These are phyloP conservation scores for Aspergillus carlsbadensis DNA, from an alignment of 495 filamentous ascomycete genomes.

Conservation along the genomic window DNA sequence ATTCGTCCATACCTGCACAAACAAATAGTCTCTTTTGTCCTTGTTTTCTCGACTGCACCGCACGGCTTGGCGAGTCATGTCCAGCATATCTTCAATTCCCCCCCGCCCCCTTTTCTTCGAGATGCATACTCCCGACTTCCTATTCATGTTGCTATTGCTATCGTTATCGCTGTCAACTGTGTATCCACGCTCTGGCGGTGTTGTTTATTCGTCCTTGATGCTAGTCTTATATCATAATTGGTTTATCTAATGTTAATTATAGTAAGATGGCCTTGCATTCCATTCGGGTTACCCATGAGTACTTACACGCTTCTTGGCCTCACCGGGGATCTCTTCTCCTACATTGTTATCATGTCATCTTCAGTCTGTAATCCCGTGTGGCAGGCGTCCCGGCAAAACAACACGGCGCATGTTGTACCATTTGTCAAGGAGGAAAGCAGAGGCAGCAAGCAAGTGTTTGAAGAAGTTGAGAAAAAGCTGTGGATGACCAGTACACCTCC, in stretches of 20 bases:
- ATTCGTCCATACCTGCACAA: not conserved
- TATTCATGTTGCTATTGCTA: not conserved
- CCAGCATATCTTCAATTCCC: not conserved
- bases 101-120: not conserved
- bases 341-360: not conserved
- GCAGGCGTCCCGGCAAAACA: not conserved
- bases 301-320: no score
- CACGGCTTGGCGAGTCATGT: no score
- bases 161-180: not conserved
- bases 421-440: no score
- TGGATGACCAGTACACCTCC: no score
- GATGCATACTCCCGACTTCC: not conserved
- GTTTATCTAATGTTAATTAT: no score
- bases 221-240: no score
- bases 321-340: no score
- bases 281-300: not conserved
- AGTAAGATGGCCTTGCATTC: not conserved
- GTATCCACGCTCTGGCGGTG: not conserved
- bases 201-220: constrained; percentile 24
- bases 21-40: not conserved
- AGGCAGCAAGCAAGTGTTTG: no score
- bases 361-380: not conserved
- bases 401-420: no score
- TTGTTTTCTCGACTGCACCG: not conserved
- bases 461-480: no score